A percentile compares a stretch with the other conserved stretches of the same genome.
Conservation (phyloP, 2,329 filamentous ascomycete species). For the Cercospora zeina region DNA sequence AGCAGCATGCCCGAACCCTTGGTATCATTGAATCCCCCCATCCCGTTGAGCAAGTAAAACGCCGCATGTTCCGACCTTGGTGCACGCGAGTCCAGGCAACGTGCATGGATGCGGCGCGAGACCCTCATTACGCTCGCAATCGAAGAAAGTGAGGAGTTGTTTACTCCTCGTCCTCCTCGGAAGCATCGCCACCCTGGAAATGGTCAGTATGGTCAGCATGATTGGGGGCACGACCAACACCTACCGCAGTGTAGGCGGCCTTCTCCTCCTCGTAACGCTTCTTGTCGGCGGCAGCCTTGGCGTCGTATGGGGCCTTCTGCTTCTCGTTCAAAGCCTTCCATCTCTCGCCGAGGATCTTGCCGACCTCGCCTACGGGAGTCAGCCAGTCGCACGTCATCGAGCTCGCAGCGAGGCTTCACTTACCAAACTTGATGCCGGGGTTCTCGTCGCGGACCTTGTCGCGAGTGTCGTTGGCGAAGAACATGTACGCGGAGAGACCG, state of each 20-base stretch:
- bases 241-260: conserved; percentile 78
- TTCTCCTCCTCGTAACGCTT: conserved; percentile 99
- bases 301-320: conserved; percentile 90
- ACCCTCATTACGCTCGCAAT: conserved; percentile 4
- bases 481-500: conserved; percentile 99
- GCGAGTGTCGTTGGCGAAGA: conserved; percentile 99
- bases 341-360: conserved; percentile 95
- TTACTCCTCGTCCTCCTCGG: conserved; percentile 44
- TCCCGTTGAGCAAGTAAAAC: conserved; percentile 25
- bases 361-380: conserved; percentile 71
- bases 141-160: not conserved
- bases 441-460: conserved; percentile 98
- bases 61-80: conserved; percentile 22
- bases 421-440: conserved; percentile 94
- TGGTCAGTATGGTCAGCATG: conserved; percentile 24
- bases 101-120: conserved; percentile 2
- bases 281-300: conserved; percentile 96
- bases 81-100: conserved; percentile 9
- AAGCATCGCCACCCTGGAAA: conserved; percentile 40
- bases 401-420: conserved; percentile 35
- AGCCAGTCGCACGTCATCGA: conserved; percentile 3
- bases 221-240: conserved; percentile 38
- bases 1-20: conserved; percentile 18
- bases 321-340: conserved; percentile 97
- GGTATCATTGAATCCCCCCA: conserved; percentile 28